Base-by-base conservation (phyloP, 1,284 basidiomycete genomes). In the Boletellus deceptivus region DNA sequence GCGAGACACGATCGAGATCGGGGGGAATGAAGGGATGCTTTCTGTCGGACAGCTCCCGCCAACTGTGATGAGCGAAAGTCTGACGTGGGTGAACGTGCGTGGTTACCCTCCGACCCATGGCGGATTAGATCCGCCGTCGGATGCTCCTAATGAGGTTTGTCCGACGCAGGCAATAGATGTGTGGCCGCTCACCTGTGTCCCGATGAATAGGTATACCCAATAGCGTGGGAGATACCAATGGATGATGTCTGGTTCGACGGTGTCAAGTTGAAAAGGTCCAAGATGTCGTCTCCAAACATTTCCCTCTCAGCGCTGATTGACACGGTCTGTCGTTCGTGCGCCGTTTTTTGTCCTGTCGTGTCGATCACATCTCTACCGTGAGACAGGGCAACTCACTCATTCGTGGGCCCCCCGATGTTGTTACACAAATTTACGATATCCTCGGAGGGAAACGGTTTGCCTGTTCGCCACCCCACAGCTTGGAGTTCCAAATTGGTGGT, bases 401-500 rank as follows among this genome's bases (percentile, higher is more conserved):
- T 45, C 75, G 80, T 18, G 81, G 80, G 13, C 80, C 82, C 5
- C 55, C 67, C 4, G 80, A 83, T 48, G 70, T 80, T 8, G 69
- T 82, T 6, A 49, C 64, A 3, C 57, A 68, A 42, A 78, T 87
- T 52, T 61, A 75, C 22, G 58, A 55, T 6, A 63, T 53, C 17
- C 60, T 76, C 0, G 70, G 71, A n/a, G 67, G 68, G 7, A 60
- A 70, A 17, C 67, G 56, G 5, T 72, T 76, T 42, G 68, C 74
- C 2, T 80, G 79, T 63, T 61, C 68, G 6, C 66, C 68, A 6
- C 73, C 82, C 2, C 84, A 84, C 55, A 78, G 65, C 3, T 65
- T 87, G 18, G 67, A 73, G 1, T 88, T 85, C 66, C 69, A 81
- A 56, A 83, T 88, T 45, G 81, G 78, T 22, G 84, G 84, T 3